Base-by-base conservation (phyloP, 495 filamentous ascomycete species). In the Pseudevernia furfuracea region DNA sequence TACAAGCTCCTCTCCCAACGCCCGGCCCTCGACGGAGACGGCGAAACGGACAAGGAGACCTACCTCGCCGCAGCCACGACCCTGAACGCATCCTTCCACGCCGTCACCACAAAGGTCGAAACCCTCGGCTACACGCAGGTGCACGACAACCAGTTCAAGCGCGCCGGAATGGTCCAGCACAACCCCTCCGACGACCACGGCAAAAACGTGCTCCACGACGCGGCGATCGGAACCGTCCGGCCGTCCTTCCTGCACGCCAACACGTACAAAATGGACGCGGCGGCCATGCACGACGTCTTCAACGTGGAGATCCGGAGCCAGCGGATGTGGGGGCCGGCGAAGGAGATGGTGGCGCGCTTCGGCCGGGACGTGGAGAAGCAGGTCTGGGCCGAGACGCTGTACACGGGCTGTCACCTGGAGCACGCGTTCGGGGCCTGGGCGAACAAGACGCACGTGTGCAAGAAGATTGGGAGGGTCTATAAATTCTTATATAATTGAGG, bases 21-120 rank as follows among this genome's bases (percentile, higher is more conserved):
- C 9, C 80, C 74, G 0, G 76, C 79, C 1, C 85, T 84, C 12
- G 75, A 85, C 63, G 84, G 85, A 3, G 86, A 87, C 69, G 84
- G 86, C 4, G 76, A 85, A 63, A 85, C 85, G 2, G 86, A 88
- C 69, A 88, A 87, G 70, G 85, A 88, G 67, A 87, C 82, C 5
- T 87, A 87, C 58, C 67, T 84, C 4, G 72, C 80, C 12, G 84
- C 84, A 0, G 84, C 85, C 1, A 67, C 75, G 4, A 80, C 78
- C 7, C 69, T 85, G 8, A 73, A 76, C 9, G 69, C 74, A 25
- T 73, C 80, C 0, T 84, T 78, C 68, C 85, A 82, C 64, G 70
- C 78, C 30, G 81, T 87, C 30, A 77, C 74, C 43, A 75, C 76
- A 44, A 63, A 67, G 63, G 75, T 84, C 58, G 67, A 72, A 57